Evolutionary conservation across 768 basidiomycete genomes (phyloP), one percentile per base, ranked within the genome.

Genomic region (Lactifluus rugatus): DNA sequence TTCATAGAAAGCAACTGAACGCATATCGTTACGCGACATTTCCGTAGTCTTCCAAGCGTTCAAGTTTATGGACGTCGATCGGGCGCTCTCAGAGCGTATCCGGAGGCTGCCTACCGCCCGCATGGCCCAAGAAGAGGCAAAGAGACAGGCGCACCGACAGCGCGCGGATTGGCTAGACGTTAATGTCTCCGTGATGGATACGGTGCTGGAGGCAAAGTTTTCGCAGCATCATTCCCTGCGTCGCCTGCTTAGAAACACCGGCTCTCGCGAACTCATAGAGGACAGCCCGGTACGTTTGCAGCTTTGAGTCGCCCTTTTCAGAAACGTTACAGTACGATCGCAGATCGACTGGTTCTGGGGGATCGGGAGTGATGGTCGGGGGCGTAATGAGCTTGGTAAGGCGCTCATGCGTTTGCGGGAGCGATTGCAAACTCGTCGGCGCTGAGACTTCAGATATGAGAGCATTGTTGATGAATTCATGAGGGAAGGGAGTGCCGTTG

Each of bases 281-380:
- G 70, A 73, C 56, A 70, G 74, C 50, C 56, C 57, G 61, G 66
- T 63, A 57, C 41, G 47, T n/a, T 26, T 26, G 21, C 17, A 21
- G 10, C 4, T 51, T 25, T 10, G 8, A 44, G 10, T 31, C 13
- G 21, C 17, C 32, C 16, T 36, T 13, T 21, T 17, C n/a, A 8
- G 7, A 11, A 2, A 11, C 48, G 57, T 13, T 13, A 44, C 59
- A 65, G 5, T 10, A 2, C 67, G 53, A 34, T 68, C 67, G 1
- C 66, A 67, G 65, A 67, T 68, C 51, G 74, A 76, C 59, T 66
- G 70, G 47, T 75, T 75, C 62, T 77, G 75, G 75, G 76, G 74
- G 28, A 60, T 74, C 56, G 74, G 76, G 48, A 65, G 65, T 47
- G 68, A 75, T 23, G 65, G 68, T 48, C 65, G 65, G 57, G 76